Percentiles rank a stretch among this genome's conserved stretches.
phyloP scores from a whole-genome alignment of 805 yeast genomes.

The Pichia californica region DNA sequence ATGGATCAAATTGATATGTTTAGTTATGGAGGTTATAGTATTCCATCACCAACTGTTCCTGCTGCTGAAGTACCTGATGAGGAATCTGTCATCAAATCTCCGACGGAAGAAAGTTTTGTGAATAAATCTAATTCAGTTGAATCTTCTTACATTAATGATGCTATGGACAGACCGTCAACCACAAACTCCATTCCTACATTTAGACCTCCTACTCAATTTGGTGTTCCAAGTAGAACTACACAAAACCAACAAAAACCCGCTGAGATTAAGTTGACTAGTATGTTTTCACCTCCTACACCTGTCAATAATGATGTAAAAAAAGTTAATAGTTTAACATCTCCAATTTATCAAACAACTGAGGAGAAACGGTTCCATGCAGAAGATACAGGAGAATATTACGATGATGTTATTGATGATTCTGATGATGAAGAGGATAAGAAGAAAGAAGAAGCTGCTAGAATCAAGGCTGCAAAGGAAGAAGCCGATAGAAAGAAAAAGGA shows the following conservation, averaged over 20 bases:
- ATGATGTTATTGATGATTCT: slow-evolving; percentile 27
- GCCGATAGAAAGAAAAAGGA: slow-evolving; percentile 24
- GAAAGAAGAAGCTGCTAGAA: slow-evolving; percentile 19
- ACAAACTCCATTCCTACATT: no score
- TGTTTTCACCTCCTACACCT: slow-evolving; percentile 25
- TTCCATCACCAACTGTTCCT: slow-evolving; percentile 14
- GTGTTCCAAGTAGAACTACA: not conserved
- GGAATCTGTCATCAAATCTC: no score
- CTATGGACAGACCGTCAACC: no score
- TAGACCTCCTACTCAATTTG: no score
- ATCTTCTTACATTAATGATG: no score
- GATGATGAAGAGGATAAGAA: slow-evolving; percentile 36
- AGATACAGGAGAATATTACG: slow-evolving; percentile 26
- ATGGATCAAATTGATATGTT: slow-evolving; percentile 29
- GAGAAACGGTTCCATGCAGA: slow-evolving; percentile 25
- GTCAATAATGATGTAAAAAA: not conserved
- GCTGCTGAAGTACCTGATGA: not conserved
- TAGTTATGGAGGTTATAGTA: slow-evolving; percentile 28
- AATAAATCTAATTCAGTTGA: no score
- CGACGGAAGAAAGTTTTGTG: no score
- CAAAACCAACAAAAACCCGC: no score
- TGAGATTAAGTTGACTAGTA: slow-evolving; percentile 15
- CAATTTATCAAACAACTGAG: slow-evolving; percentile 22
- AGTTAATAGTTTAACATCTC: slow-evolving; percentile 12
- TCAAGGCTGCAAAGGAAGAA: slow-evolving; percentile 13